Conservation (phyloP, 257 asterid species). For the Nicotiana tomentosiformis region DNA sequence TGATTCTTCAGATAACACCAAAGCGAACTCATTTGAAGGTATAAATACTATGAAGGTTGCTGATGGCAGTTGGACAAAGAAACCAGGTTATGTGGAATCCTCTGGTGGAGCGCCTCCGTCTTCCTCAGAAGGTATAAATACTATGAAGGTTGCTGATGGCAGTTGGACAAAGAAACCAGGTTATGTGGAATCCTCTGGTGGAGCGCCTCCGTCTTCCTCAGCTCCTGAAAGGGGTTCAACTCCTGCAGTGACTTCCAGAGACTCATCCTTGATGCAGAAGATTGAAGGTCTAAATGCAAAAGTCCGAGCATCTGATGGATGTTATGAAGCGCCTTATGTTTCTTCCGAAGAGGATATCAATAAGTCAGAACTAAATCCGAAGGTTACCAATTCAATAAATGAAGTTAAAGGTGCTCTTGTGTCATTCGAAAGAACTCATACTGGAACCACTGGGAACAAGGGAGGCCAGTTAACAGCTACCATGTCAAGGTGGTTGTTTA, state of each 20-base stretch:
- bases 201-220: constrained; percentile 22
- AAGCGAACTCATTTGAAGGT: constrained; percentile 37
- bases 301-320: constrained; percentile 60
- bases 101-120: constrained; percentile 32
- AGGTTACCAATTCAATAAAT: constrained; percentile 18
- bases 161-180: constrained; percentile 32
- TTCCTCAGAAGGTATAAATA: constrained; percentile 28
- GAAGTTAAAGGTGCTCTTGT: constrained; percentile 30
- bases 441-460: constrained; percentile 34
- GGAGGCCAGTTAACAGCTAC: constrained; percentile 36
- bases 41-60: constrained; percentile 25
- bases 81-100: constrained; percentile 28
- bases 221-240: constrained; percentile 34
- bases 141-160: constrained; percentile 33
- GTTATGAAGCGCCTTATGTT: constrained; percentile 26
- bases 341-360: constrained; percentile 37
- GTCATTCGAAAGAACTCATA: constrained; percentile 24
- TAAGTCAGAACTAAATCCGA: constrained; percentile 27
- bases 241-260: constrained; percentile 35
- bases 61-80: constrained; percentile 34
- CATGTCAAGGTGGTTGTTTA: constrained; percentile 41
- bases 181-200: constrained; percentile 31
- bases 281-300: constrained; percentile 83
- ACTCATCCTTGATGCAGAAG: constrained; percentile 60
- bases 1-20: constrained; percentile 29